Evolutionary conservation across 345 rosid species (phyloP).

Genomic region (Gossypium longicalyx): DNA sequence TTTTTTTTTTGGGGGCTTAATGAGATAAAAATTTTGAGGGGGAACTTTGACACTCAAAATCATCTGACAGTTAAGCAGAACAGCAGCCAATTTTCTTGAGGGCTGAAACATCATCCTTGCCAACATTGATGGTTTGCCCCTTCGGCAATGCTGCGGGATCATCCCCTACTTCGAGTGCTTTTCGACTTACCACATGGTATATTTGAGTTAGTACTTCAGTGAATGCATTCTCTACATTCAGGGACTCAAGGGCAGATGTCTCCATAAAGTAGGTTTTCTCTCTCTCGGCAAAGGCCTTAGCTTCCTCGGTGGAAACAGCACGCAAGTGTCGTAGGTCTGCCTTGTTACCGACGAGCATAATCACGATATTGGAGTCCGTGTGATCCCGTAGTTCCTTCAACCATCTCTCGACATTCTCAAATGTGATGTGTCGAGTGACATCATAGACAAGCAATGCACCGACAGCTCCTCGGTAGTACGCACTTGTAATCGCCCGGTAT

Average conservation of each 20-base stretch:
- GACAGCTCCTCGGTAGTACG: slow-evolving; percentile 87
- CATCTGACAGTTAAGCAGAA: slow-evolving; percentile 28
- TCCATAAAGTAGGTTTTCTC: slow-evolving; percentile 80
- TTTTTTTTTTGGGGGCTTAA: neutral
- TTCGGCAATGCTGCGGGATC: slow-evolving; percentile 65
- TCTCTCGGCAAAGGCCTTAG: slow-evolving; percentile 62
- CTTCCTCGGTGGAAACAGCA: slow-evolving; percentile 72
- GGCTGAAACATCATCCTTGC: slow-evolving; percentile 73
- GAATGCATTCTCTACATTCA: slow-evolving; percentile 81
- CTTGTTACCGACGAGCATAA: slow-evolving; percentile 92
- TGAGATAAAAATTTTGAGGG: neutral
- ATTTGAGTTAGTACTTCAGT: slow-evolving; percentile 75
- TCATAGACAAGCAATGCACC: slow-evolving; percentile 88
- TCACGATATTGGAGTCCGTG: slow-evolving; percentile 73
- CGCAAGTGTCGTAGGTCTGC: slow-evolving; percentile 77
- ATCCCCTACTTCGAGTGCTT: slow-evolving; percentile 56
- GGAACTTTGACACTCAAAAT: neutral
- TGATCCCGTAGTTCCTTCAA: slow-evolving; percentile 83
- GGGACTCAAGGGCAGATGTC: slow-evolving; percentile 81
- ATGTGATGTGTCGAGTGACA: slow-evolving; percentile 73
- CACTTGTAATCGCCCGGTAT: slow-evolving; percentile 89
- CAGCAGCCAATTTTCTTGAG: slow-evolving; percentile 72
- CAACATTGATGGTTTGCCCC: slow-evolving; percentile 65
- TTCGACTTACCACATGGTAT: slow-evolving; percentile 68
- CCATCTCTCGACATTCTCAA: slow-evolving; percentile 91